Conservation (phyloP, 2,329 filamentous ascomycete species). For the Juglanconis sp. region DNA sequence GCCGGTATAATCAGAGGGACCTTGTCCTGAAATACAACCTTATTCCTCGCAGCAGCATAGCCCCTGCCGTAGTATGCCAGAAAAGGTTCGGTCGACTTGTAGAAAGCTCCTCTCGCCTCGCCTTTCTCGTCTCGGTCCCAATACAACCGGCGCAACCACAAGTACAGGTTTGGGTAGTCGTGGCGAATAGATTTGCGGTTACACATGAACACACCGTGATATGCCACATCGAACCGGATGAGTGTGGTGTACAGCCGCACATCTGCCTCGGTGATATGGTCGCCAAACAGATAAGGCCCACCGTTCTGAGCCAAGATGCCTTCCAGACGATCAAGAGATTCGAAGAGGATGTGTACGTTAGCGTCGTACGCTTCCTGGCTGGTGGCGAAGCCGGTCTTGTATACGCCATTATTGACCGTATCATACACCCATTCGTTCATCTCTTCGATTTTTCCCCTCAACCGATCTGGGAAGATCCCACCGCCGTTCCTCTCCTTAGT, state of each 20-base stretch:
- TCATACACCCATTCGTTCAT: slow-evolving; percentile 67
- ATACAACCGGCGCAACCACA: slow-evolving; percentile 67
- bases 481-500: slow-evolving; percentile 40
- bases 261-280: slow-evolving; percentile 65
- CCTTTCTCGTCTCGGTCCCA: slow-evolving; percentile 52
- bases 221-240: slow-evolving; percentile 66
- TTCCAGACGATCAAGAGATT: slow-evolving; percentile 63
- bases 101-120: slow-evolving; percentile 55
- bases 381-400: slow-evolving; percentile 61
- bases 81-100: slow-evolving; percentile 62
- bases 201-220: slow-evolving; percentile 63
- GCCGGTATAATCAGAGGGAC: slow-evolving; percentile 29
- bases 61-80: slow-evolving; percentile 28
- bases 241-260: slow-evolving; percentile 66
- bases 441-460: slow-evolving; percentile 57
- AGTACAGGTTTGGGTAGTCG: slow-evolving; percentile 64
- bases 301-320: slow-evolving; percentile 45
- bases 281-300: slow-evolving; percentile 60
- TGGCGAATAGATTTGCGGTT: slow-evolving; percentile 62
- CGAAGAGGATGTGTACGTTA: slow-evolving; percentile 58
- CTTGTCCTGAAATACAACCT: slow-evolving; percentile 25
- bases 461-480: slow-evolving; percentile 54
- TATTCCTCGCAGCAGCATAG: slow-evolving; percentile 26
- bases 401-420: slow-evolving; percentile 47
- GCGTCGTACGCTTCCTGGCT: slow-evolving; percentile 65